phyloP scores from a whole-genome alignment of 768 basidiomycete genomes.

The Amanita jacksonii region DNA sequence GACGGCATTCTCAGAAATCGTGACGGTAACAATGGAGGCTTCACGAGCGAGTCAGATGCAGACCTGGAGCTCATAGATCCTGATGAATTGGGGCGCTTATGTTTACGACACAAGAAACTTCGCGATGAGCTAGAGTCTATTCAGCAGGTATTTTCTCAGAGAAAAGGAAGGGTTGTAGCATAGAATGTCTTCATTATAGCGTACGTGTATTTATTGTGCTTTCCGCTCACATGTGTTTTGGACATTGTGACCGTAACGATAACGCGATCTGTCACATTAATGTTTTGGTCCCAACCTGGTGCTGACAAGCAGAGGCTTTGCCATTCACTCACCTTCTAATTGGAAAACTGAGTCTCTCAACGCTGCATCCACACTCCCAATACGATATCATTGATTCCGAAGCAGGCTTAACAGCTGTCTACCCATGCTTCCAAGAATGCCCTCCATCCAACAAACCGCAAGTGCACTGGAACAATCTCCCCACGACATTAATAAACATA shows the following conservation, averaged over 20 bases:
- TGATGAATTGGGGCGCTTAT: slow-evolving; percentile 40
- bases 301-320: no score
- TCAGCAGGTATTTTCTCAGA: slow-evolving; percentile 10
- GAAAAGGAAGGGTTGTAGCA: slow-evolving; percentile 2
- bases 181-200: no score
- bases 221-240: no score
- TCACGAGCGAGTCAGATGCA: slow-evolving; percentile 41
- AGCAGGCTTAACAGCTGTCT: background rate
- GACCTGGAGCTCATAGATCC: slow-evolving; percentile 41
- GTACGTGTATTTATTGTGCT: no score
- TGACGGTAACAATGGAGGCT: slow-evolving; percentile 23
- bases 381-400: no score
- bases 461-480: slow-evolving; percentile 23
- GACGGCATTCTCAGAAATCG: slow-evolving; percentile 31
- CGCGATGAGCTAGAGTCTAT: slow-evolving; percentile 48
- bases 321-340: no score
- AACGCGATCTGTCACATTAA: slow-evolving; percentile 12
- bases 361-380: no score
- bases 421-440: background rate
- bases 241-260: background rate
- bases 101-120: slow-evolving; percentile 33
- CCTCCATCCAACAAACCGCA: slow-evolving; percentile 3
- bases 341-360: background rate
- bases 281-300: no score
- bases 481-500: slow-evolving; percentile 18